Evolutionary conservation across 2,329 filamentous ascomycete species (phyloP).

Genomic region (Didymella exigua): DNA sequence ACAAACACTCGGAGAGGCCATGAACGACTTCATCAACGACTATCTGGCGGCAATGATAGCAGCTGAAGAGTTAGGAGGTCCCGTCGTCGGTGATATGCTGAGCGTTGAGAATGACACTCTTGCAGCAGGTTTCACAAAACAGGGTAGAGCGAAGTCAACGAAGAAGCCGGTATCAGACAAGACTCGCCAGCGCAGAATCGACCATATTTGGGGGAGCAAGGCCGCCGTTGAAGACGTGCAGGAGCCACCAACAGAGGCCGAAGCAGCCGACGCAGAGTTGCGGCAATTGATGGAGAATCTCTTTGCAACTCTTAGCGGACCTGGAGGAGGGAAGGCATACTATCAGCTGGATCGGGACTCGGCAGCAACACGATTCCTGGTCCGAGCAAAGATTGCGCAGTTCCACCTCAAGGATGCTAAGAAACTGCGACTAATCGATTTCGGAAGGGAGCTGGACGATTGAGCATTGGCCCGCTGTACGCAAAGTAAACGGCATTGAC

Average conservation of each 20-base stretch:
- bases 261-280: constrained; percentile 56
- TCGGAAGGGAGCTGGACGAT: constrained; percentile 52
- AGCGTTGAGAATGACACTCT: constrained; percentile 64
- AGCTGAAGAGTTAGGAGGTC: constrained; percentile 81
- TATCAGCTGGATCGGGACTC: constrained; percentile 57
- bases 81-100: constrained; percentile 76
- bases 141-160: constrained; percentile 53
- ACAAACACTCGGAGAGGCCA: constrained; percentile 63
- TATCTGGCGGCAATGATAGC: constrained; percentile 77
- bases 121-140: constrained; percentile 59
- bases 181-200: constrained; percentile 56
- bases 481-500: neutral
- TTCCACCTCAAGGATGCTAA: constrained; percentile 61
- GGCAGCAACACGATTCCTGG: constrained; percentile 59
- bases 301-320: constrained; percentile 49
- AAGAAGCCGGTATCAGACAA: constrained; percentile 45
- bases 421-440: constrained; percentile 59
- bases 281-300: constrained; percentile 55
- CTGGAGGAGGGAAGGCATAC: constrained; percentile 52
- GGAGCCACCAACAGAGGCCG: constrained; percentile 50
- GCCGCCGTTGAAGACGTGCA: constrained; percentile 29
- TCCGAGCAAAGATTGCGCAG: constrained; percentile 61
- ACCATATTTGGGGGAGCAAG: constrained; percentile 55
- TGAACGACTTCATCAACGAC: constrained; percentile 73
- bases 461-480: constrained; percentile 20